Evolutionary conservation across 305 asterid species (phyloP).

Genomic region (Fraxinus latifolia): DNA sequence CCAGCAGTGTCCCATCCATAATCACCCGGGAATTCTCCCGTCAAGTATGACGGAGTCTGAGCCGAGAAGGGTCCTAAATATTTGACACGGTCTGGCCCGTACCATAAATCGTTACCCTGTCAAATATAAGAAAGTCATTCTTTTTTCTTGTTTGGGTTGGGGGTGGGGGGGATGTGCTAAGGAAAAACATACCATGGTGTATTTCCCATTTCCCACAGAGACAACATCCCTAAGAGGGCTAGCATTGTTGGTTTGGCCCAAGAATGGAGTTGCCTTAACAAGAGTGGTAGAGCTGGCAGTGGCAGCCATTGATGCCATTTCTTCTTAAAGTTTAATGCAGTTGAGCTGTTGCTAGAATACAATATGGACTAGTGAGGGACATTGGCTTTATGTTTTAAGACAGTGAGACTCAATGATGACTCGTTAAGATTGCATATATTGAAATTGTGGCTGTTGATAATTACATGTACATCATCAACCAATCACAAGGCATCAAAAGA

Average conservation of each 20-base stretch:
- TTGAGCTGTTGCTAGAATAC: neutral
- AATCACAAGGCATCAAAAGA: slow-evolving; percentile 48
- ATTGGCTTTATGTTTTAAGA: slow-evolving; percentile 1
- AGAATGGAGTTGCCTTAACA: slow-evolving; percentile 66
- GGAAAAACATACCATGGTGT: slow-evolving; percentile 46
- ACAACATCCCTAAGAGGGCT: slow-evolving; percentile 63
- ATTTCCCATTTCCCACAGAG: slow-evolving; percentile 53
- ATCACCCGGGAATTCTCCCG: slow-evolving; percentile 62
- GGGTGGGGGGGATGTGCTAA: neutral
- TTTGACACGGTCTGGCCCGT: slow-evolving; percentile 73
- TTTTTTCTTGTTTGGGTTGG: neutral
- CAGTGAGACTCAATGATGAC: slow-evolving; percentile 16
- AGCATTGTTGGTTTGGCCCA: slow-evolving; percentile 63
- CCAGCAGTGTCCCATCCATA: slow-evolving; percentile 30
- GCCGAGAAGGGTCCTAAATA: slow-evolving; percentile 89
- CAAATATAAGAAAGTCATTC: neutral
- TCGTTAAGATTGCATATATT: slow-evolving; percentile 39
- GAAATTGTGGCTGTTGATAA: slow-evolving; percentile 47
- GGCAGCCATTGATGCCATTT: slow-evolving; percentile 36
- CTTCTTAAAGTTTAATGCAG: neutral
- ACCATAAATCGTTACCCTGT: slow-evolving; percentile 66
- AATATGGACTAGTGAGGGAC: neutral
- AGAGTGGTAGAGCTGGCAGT: slow-evolving; percentile 55
- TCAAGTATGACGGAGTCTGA: slow-evolving; percentile 78
- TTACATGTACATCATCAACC: slow-evolving; percentile 27